Evolutionary conservation across 2,329 filamentous ascomycete genomes (phyloP).

Genomic region (Monilinia laxa): DNA sequence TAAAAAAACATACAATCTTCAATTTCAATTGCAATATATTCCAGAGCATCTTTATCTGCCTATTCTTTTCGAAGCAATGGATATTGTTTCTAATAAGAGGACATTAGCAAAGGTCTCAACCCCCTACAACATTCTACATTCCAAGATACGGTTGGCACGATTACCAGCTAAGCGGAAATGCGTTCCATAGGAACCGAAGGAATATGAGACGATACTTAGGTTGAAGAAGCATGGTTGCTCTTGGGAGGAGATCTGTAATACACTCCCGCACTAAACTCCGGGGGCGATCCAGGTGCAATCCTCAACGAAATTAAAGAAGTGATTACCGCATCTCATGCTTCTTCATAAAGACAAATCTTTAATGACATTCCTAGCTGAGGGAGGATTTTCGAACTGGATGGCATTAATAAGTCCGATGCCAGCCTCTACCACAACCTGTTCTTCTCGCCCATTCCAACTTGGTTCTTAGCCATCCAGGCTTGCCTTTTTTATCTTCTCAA

Average conservation of each 20-base stretch:
- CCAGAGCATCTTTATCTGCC: conserved; percentile 25
- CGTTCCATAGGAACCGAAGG: conserved; percentile 24
- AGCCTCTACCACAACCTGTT: too few species aligned
- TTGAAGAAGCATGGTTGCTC: conserved; percentile 24
- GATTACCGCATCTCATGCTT: neutral
- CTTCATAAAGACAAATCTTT: too few species aligned
- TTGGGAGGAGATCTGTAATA: conserved; percentile 25
- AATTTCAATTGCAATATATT: conserved; percentile 25
- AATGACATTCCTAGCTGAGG: too few species aligned
- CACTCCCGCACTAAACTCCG: conserved; percentile 19
- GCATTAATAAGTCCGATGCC: too few species aligned
- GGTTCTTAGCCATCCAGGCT: too few species aligned
- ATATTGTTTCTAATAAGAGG: conserved; percentile 27
- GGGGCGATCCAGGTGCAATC: conserved; percentile 22
- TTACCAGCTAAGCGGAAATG: conserved; percentile 23
- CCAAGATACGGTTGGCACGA: conserved; percentile 1
- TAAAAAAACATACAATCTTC: conserved; percentile 26
- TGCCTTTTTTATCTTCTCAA: too few species aligned
- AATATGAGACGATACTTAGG: conserved; percentile 25
- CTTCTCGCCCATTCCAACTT: too few species aligned
- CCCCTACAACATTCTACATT: conserved; percentile 17
- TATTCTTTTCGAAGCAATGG: conserved; percentile 24
- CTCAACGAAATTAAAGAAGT: conserved; percentile 27
- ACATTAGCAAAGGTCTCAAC: conserved; percentile 17
- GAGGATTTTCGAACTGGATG: too few species aligned